phyloP scores from a whole-genome alignment of 1,139 yeast genomes.

The Pichia sp. region DNA sequence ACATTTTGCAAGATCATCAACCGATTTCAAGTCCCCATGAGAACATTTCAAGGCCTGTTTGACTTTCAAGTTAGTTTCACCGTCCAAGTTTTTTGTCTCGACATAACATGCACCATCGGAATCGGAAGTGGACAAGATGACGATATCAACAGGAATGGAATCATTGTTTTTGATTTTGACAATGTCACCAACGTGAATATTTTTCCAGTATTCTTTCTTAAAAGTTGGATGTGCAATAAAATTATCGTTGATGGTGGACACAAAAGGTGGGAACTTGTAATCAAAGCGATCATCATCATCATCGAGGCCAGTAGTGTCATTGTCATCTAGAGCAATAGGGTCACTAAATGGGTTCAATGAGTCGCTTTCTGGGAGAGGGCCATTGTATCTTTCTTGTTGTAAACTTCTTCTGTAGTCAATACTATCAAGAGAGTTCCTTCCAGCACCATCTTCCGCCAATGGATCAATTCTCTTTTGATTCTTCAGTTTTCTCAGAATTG shows the following conservation, averaged over 20 bases:
- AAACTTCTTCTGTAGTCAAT: constrained; percentile 25
- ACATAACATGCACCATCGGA: constrained; percentile 86
- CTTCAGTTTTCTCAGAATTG: constrained; percentile 24
- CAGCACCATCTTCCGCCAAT: constrained; percentile 30
- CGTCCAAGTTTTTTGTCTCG: constrained; percentile 93
- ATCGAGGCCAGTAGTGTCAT: constrained; percentile 10
- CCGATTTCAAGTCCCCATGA: constrained; percentile 32
- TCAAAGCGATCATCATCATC: constrained; percentile 13
- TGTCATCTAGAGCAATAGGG: constrained; percentile 20
- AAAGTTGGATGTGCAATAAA: constrained; percentile 32
- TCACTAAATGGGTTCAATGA: constrained; percentile 20
- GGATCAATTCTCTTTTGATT: constrained; percentile 25
- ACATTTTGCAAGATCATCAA: constrained; percentile 61
- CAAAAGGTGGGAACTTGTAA: constrained; percentile 21
- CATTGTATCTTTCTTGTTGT: constrained; percentile 15
- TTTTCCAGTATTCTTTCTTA: constrained; percentile 78
- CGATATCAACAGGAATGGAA: constrained; percentile 89
- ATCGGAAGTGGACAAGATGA: constrained; percentile 76
- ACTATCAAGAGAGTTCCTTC: constrained; percentile 26
- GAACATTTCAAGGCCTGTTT: constrained; percentile 73
- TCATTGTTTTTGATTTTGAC: constrained; percentile 80
- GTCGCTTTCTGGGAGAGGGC: constrained; percentile 12
- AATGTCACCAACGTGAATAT: constrained; percentile 81
- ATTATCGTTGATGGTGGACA: constrained; percentile 17
- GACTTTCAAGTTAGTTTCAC: constrained; percentile 88